A percentile compares a stretch with the other conserved stretches of the same genome.
Evolutionary conservation across 768 basidiomycete genomes (phyloP).

Genomic region (Calocera cornea): DNA sequence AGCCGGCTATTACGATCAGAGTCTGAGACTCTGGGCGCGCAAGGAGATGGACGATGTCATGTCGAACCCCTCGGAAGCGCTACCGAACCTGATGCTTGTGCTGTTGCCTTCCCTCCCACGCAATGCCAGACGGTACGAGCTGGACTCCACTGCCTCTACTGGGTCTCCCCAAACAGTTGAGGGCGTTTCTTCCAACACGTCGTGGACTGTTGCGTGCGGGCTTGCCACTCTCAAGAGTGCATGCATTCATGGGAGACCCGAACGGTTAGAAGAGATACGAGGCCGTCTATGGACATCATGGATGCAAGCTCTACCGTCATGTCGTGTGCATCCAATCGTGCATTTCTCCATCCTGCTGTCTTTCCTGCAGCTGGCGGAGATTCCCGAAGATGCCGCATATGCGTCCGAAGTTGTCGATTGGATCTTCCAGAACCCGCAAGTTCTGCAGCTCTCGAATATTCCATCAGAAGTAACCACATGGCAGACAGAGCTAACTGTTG

Average conservation of each 20-base stretch:
- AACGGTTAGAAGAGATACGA: neutral
- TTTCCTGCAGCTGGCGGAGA: neutral
- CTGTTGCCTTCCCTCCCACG: neutral
- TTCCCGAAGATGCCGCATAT: neutral
- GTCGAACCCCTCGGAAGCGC: neutral
- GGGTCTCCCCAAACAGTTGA: too few species aligned
- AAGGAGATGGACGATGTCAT: neutral
- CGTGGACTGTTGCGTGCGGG: neutral
- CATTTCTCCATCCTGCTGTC: neutral
- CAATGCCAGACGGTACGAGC: neutral
- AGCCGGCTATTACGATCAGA: neutral
- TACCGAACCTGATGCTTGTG: neutral
- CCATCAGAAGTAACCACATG: neutral
- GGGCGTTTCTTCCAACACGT: neutral
- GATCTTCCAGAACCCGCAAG: neutral
- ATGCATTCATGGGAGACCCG: neutral
- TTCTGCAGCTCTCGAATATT: neutral
- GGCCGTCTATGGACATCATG: neutral
- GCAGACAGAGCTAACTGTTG: neutral
- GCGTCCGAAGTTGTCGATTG: neutral
- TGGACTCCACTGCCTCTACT: neutral
- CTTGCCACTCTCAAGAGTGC: neutral
- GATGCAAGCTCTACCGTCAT: neutral
- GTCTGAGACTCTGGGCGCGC: neutral
- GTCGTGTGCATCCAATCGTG: neutral